Base-by-base conservation (phyloP, 352 stramenopile genomes). In the Globisporangium echinulatum region DNA sequence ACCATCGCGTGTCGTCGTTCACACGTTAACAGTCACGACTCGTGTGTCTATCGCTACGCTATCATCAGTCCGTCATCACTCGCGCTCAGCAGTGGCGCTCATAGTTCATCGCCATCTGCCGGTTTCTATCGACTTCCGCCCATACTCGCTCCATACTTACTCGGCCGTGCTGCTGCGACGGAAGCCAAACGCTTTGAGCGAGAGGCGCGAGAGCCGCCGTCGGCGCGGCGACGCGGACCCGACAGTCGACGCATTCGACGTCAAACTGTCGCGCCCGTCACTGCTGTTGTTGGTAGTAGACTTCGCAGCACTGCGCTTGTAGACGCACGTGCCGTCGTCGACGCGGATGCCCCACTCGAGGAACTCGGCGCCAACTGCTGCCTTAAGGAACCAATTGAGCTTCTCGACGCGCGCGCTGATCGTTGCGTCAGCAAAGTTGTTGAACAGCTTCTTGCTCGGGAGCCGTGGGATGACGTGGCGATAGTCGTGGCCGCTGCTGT, bases 261-360 rank as follows among this genome's bases (percentile, higher is more conserved):
- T 42, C 33, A 57, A 67, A 52, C 54, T 70, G 39, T 56, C 64
- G 46, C 54, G 59, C 47, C 38, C 19, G 47, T 40, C 49, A 37
- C 19, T 25, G 8, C 39, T 49, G 37, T 46, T 43, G 38, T 5
- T 15, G 9, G 7, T n/a, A 9, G 14, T 40, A 4, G 43, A 33
- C 9, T 9, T 59, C 66, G 63, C 77, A 44, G 61, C 66, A 15
- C 62, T 70, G 49, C 77, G 79, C 68, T 87, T 87, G 71, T 87
- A 87, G 36, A 87, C 77, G 56, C 77, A 89, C 58, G 77, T 88
- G 58, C 84, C 77, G 57, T 85, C 75, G 64, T 88, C 79, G 55
- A 88, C 79, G 56, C 79, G 79, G 59, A 88, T 88, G 36, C 79
- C 79, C 79, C 79, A 88, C 64, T 88, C 77, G 38, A 88, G 67